A percentile compares a stretch with the other conserved stretches of the same genome.
Evolutionary conservation across 208 protist genomes (phyloP).

Genomic region (Tritrichomonas musculus): DNA sequence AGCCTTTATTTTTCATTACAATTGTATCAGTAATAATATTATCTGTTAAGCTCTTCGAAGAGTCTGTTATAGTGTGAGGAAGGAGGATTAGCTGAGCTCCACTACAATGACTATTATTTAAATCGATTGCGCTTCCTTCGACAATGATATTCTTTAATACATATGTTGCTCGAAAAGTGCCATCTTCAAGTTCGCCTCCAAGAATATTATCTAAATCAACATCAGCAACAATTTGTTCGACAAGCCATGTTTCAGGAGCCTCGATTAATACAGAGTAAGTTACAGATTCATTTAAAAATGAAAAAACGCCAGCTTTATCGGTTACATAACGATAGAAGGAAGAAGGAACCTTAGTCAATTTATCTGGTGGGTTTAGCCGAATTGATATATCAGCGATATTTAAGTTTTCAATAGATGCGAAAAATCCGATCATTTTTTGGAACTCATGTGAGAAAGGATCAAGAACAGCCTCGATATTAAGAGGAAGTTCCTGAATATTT

Average conservation of each 20-base stretch:
- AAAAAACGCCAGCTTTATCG: not conserved
- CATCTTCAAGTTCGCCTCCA: not conserved
- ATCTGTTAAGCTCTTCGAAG: not conserved
- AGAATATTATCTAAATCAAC: not conserved
- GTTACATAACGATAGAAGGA: not conserved
- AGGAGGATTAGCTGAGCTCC: too few species aligned
- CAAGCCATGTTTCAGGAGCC: not conserved
- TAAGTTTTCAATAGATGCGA: not conserved
- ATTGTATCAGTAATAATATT: conserved; percentile 17
- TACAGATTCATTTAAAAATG: not conserved
- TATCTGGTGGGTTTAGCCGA: not conserved
- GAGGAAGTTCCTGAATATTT: too few species aligned
- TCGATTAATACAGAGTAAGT: not conserved
- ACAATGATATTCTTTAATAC: not conserved
- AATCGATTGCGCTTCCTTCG: not conserved
- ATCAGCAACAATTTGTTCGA: not conserved
- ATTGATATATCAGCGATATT: not conserved
- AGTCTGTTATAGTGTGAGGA: too few species aligned
- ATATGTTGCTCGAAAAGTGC: not conserved
- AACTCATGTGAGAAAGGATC: not conserved
- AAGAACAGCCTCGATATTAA: not conserved
- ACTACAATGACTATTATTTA: not conserved
- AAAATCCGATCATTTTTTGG: not conserved
- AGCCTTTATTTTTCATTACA: conserved; percentile 14
- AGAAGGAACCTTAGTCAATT: not conserved